phyloP scores from a whole-genome alignment of 2,329 filamentous ascomycete genomes.

The Juglanconis oblonga region DNA sequence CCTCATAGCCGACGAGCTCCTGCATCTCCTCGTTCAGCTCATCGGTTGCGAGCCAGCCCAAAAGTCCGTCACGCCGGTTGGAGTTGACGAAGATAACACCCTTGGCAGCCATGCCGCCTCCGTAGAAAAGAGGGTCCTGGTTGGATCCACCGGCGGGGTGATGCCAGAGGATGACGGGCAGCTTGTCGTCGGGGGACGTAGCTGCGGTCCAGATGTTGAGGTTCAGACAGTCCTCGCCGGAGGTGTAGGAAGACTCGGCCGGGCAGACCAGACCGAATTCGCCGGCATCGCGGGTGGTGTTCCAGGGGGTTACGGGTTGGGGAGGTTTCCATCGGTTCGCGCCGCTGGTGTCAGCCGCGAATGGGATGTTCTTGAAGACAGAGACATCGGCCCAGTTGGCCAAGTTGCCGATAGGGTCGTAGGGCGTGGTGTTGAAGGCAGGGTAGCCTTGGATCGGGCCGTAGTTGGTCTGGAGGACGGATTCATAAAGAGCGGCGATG shows the following conservation, averaged over 20 bases:
- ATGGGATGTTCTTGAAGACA: conserved; percentile 48
- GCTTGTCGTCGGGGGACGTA: conserved; percentile 20
- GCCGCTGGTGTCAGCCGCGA: conserved; percentile 36
- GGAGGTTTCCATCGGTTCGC: conserved; percentile 44
- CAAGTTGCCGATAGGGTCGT: conserved; percentile 8
- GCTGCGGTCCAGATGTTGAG: conserved; percentile 44
- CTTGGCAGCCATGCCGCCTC: conserved; percentile 48
- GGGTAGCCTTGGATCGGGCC: conserved; percentile 19
- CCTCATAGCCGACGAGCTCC: conserved; percentile 17
- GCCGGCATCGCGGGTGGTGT: conserved; percentile 29
- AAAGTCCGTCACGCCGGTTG: conserved; percentile 61
- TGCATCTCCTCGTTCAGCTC: conserved; percentile 20
- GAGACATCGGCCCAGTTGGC: conserved; percentile 35
- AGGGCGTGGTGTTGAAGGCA: conserved; percentile 16
- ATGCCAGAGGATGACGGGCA: conserved; percentile 51
- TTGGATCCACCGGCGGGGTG: conserved; percentile 49
- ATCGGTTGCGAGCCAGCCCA: conserved; percentile 48
- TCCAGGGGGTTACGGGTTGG: conserved; percentile 27
- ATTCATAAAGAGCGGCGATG: background rate
- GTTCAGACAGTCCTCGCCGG: conserved; percentile 50
- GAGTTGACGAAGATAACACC: conserved; percentile 61
- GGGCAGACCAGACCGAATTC: conserved; percentile 35
- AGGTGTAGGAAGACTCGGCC: background rate
- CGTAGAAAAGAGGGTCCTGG: conserved; percentile 43
- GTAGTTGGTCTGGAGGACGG: conserved; percentile 16